These are phyloP conservation scores for Cucumis melo DNA, from an alignment of 306 rosid species.

Conservation along the genomic window DNA sequence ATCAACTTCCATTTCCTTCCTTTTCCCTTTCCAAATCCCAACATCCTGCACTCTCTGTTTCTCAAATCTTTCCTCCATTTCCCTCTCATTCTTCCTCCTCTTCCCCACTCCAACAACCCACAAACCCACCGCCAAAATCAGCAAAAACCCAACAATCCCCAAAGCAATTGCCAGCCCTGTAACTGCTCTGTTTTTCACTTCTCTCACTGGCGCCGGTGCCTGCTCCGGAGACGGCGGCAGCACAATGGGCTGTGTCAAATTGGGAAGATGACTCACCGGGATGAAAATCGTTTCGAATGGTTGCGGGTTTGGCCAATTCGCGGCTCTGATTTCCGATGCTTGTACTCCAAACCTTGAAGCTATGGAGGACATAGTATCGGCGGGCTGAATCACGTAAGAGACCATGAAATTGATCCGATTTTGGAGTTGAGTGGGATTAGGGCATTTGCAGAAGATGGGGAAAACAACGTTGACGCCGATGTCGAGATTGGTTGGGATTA, in stretches of 20 bases:
- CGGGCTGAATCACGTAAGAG: conserved; percentile 64
- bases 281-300: conserved; percentile 48
- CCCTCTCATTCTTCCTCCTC: background rate
- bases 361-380: conserved; percentile 39
- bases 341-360: conserved; percentile 36
- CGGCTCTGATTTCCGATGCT: conserved; percentile 18
- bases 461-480: conserved; percentile 36
- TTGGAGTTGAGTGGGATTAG: conserved; percentile 20
- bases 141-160: conserved; percentile 41
- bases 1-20: conserved; percentile 32
- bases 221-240: conserved; percentile 11
- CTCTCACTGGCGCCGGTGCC: conserved; percentile 2
- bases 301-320: conserved; percentile 14
- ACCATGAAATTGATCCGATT: conserved; percentile 22
- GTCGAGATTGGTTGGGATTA: conserved; percentile 22
- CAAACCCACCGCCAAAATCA: conserved; percentile 33
- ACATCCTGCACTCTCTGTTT: conserved; percentile 2
- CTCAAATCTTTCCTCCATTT: conserved; percentile 15
- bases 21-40: conserved; percentile 12
- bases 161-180: conserved; percentile 59
- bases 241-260: conserved; percentile 38
- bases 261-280: conserved; percentile 47
- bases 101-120: conserved; percentile 45
- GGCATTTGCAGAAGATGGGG: conserved; percentile 80
- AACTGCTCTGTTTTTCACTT: conserved; percentile 28